These are phyloP conservation scores for Ambrosia artemisiifolia DNA, from an alignment of 129 eudicot genomes.

Conservation along the genomic window DNA sequence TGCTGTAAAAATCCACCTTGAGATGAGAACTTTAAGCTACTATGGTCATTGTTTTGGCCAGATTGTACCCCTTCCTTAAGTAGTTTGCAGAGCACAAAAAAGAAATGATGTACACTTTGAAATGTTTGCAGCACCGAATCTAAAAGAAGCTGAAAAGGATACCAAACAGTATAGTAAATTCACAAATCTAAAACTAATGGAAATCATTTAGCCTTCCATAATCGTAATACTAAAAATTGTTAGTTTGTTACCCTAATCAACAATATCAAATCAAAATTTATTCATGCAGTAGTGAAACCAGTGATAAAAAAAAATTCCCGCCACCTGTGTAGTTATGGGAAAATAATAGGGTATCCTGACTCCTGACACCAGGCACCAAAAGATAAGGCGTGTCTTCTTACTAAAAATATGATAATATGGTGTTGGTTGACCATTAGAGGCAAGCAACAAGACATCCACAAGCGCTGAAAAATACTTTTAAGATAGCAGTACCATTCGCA, in stretches of 20 bases:
- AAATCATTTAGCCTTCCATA: conserved; percentile 9
- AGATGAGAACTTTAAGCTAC: conserved; percentile 40
- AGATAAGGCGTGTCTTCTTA: not conserved
- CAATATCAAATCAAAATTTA: conserved; percentile 1
- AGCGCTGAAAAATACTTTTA: not conserved
- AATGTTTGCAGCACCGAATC: conserved; percentile 64
- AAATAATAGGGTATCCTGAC: conserved; percentile 12
- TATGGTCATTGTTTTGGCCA: conserved; percentile 26
- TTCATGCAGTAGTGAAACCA: conserved; percentile 2
- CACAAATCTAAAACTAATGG: conserved; percentile 4
- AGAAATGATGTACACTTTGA: conserved; percentile 74
- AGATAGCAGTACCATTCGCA: not conserved
- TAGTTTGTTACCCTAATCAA: conserved; percentile 15
- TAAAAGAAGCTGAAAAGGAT: conserved; percentile 64
- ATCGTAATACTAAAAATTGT: not conserved
- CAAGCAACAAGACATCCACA: not conserved
- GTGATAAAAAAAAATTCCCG: not conserved
- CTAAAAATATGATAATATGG: not conserved
- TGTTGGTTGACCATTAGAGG: not conserved
- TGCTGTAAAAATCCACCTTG: conserved; percentile 91
- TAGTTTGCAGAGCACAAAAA: conserved; percentile 81
- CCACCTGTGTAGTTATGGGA: conserved; percentile 12
- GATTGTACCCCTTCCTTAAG: conserved; percentile 71
- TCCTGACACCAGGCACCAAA: conserved; percentile 4
- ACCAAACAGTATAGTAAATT: conserved; percentile 3